These are phyloP conservation scores for Alternaria postmessia DNA, from an alignment of 2,329 filamentous ascomycete genomes.

Conservation along the genomic window DNA sequence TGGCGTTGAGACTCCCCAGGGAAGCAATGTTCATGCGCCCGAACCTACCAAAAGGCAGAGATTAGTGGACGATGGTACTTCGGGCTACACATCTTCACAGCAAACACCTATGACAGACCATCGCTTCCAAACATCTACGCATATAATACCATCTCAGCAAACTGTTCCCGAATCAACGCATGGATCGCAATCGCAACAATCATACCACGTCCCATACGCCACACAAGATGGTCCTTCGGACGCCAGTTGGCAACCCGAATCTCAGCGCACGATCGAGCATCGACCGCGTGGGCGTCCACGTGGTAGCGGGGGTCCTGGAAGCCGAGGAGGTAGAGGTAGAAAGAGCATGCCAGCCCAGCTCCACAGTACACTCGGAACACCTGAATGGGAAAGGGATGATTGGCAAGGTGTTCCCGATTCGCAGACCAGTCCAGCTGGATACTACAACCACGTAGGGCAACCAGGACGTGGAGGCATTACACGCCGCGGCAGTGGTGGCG, in stretches of 20 bases:
- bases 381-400: conserved; percentile 54
- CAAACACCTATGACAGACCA: conserved; percentile 18
- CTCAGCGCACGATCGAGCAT: conserved; percentile 40
- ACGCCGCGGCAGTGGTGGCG: conserved; percentile 47
- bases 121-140: conserved; percentile 27
- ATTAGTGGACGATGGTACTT: conserved; percentile 50
- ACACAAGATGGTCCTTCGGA: conserved; percentile 42
- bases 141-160: conserved; percentile 41
- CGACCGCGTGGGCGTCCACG: conserved; percentile 51
- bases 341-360: conserved; percentile 47
- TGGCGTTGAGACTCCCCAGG: conserved; percentile 45
- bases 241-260: conserved; percentile 44
- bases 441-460: conserved; percentile 41
- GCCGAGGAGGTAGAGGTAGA: conserved; percentile 48
- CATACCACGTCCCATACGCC: conserved; percentile 35
- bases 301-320: conserved; percentile 49
- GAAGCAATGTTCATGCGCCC: conserved; percentile 35
- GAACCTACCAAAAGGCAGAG: conserved; percentile 58
- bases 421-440: conserved; percentile 49
- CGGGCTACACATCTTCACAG: conserved; percentile 32
- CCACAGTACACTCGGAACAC: conserved; percentile 37
- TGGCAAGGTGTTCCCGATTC: conserved; percentile 46
- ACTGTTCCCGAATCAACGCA: conserved; percentile 34
- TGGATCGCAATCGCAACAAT: conserved; percentile 34
- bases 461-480: conserved; percentile 38